Conservation (phyloP, 495 filamentous ascomycete species). For the Tuber aestivum region DNA sequence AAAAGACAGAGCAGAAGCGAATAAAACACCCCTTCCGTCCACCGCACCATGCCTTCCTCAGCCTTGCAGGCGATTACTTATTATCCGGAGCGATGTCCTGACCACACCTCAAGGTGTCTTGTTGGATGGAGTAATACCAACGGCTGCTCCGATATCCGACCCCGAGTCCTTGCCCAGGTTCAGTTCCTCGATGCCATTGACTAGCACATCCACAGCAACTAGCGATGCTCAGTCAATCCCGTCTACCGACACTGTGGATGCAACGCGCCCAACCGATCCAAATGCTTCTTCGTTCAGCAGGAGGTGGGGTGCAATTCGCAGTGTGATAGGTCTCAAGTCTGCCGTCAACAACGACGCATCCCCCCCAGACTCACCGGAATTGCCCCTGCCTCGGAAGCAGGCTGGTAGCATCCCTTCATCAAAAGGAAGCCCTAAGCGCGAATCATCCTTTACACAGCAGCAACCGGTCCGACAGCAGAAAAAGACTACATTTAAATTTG, state of each 20-base stretch:
- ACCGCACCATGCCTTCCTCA: constrained; percentile 81
- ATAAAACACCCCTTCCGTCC: constrained; percentile 56
- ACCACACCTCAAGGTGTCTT: constrained; percentile 49
- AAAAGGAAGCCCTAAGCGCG: constrained; percentile 31
- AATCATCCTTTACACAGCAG: constrained; percentile 26
- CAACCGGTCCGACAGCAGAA: constrained; percentile 51
- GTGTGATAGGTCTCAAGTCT: constrained; percentile 31
- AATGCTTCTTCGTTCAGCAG: constrained; percentile 22
- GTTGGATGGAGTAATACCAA: constrained; percentile 41
- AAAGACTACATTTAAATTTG: constrained; percentile 68
- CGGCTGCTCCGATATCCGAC: constrained; percentile 46
- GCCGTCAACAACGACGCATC: constrained; percentile 40
- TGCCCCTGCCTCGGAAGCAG: constrained; percentile 39
- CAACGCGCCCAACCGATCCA: constrained; percentile 22
- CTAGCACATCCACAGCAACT: constrained; percentile 17
- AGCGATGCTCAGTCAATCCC: constrained; percentile 35
- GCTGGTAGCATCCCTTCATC: constrained; percentile 42
- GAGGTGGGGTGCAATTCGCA: constrained; percentile 38
- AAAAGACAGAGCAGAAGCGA: constrained; percentile 57
- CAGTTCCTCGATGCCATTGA: constrained; percentile 18
- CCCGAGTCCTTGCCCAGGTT: constrained; percentile 30
- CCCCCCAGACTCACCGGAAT: constrained; percentile 29
- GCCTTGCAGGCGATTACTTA: constrained; percentile 83
- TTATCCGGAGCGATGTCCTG: constrained; percentile 78
- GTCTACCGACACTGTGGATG: constrained; percentile 7